Percentiles rank a stretch among this genome's conserved stretches.
These are phyloP conservation scores for Eragrostis tef DNA, from an alignment of 202 grass and related monocot species.

Conservation along the genomic window DNA sequence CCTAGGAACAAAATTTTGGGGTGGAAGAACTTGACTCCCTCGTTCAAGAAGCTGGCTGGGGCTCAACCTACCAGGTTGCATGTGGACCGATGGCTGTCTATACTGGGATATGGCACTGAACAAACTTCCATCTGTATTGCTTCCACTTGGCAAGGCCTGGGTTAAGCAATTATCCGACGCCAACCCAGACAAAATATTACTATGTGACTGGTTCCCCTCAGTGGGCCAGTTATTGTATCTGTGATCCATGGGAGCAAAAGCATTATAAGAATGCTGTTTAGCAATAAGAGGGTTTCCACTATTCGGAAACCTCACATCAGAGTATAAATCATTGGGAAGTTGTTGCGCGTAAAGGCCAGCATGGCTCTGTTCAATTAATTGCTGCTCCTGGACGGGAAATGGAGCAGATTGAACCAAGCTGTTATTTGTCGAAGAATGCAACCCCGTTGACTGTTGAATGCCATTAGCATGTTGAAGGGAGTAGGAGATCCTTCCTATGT, in stretches of 20 bases:
- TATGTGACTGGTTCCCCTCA: conserved; percentile 40
- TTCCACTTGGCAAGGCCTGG: conserved; percentile 47
- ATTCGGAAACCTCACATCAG: conserved; percentile 40
- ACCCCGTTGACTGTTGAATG: conserved; percentile 45
- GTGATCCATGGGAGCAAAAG: conserved; percentile 36
- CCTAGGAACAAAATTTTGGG: conserved; percentile 38
- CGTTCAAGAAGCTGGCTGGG: conserved; percentile 47
- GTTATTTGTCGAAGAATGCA: conserved; percentile 50
- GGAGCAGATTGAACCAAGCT: conserved; percentile 29
- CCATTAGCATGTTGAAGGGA: conserved; percentile 41
- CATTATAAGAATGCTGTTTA: conserved; percentile 43
- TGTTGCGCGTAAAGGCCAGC: conserved; percentile 41
- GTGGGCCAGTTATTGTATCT: conserved; percentile 51
- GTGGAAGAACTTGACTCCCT: conserved; percentile 36
- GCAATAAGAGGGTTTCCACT: conserved; percentile 42
- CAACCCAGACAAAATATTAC: conserved; percentile 48
- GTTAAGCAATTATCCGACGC: conserved; percentile 34
- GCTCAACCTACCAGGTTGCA: conserved; percentile 38
- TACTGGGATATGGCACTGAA: conserved; percentile 53
- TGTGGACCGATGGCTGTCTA: conserved; percentile 39
- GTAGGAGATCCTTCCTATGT: conserved; percentile 44
- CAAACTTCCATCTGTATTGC: conserved; percentile 56
- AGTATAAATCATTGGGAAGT: conserved; percentile 42
- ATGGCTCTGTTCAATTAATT: conserved; percentile 34
- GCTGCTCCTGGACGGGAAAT: conserved; percentile 40